Evolutionary conservation across 108 stramenopile genomes (phyloP).

Genomic region (Stephanodiscus minutulus): DNA sequence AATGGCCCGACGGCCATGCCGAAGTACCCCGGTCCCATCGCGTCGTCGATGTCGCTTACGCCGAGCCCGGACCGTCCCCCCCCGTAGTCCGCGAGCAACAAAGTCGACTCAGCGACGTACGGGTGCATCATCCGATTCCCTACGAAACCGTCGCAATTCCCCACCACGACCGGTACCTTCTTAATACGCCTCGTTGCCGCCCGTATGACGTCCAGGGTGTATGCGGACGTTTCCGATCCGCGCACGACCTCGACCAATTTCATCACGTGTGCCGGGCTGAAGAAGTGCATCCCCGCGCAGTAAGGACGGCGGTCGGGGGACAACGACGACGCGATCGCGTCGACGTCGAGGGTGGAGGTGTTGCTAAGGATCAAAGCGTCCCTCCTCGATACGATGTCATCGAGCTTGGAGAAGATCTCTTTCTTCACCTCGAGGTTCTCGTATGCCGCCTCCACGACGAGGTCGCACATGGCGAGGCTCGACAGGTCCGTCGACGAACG

Average conservation of each 20-base stretch:
- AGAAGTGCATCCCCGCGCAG: slow-evolving; percentile 97
- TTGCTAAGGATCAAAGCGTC: slow-evolving; percentile 66
- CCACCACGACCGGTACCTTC: slow-evolving; percentile 94
- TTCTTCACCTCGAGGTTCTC: slow-evolving; percentile 94
- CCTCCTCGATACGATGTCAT: slow-evolving; percentile 62
- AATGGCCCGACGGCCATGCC: slow-evolving; percentile 92
- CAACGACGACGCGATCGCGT: slow-evolving; percentile 84
- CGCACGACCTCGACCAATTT: slow-evolving; percentile 92
- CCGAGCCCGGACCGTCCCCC: slow-evolving; percentile 55
- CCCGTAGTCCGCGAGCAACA: slow-evolving; percentile 64
- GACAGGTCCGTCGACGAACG: slow-evolving; percentile 45
- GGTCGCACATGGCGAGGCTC: slow-evolving; percentile 57
- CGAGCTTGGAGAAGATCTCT: slow-evolving; percentile 84
- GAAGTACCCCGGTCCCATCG: slow-evolving; percentile 58
- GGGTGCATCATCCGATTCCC: slow-evolving; percentile 95
- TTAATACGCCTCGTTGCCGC: slow-evolving; percentile 81
- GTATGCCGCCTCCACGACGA: slow-evolving; percentile 96
- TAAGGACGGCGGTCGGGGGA: slow-evolving; percentile 56
- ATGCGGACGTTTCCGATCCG: slow-evolving; percentile 59
- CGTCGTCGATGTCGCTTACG: slow-evolving; percentile 74
- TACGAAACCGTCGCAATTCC: slow-evolving; percentile 97
- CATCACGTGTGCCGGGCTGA: slow-evolving; percentile 95
- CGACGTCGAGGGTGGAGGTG: slow-evolving; percentile 95
- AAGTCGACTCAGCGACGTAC: slow-evolving; percentile 74
- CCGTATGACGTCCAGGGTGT: slow-evolving; percentile 77